Percentiles rank a stretch among this genome's conserved stretches.
phyloP scores from a whole-genome alignment of 352 stramenopile species.

The Pythium aphanidermatum region DNA sequence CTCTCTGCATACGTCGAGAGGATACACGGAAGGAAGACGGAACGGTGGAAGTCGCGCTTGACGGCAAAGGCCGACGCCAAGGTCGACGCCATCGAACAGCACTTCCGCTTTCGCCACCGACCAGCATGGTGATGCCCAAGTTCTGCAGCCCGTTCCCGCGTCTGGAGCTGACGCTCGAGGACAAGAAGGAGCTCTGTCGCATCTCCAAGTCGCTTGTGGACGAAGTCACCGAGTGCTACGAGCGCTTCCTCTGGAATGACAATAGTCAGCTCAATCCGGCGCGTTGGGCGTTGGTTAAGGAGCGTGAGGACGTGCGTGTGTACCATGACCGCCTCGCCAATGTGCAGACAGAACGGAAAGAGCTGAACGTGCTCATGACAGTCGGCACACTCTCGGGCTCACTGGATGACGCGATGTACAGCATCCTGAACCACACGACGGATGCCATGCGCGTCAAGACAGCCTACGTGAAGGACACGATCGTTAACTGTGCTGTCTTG shows the following conservation, averaged over 20 bases:
- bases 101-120: no score
- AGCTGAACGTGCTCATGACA: slow-evolving; percentile 11
- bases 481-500: slow-evolving; percentile 51
- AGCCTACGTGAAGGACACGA: slow-evolving; percentile 40
- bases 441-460: slow-evolving; percentile 53
- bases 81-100: no score
- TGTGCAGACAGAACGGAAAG: slow-evolving; percentile 2
- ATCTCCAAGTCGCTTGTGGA: slow-evolving; percentile 44
- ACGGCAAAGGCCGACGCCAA: no score
- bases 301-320: slow-evolving; percentile 39
- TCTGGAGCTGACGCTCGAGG: slow-evolving; percentile 38
- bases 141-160: slow-evolving; percentile 48
- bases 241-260: slow-evolving; percentile 41
- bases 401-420: slow-evolving; percentile 60
- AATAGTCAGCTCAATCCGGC: slow-evolving; percentile 30
- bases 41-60: no score
- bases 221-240: slow-evolving; percentile 42
- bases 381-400: slow-evolving; percentile 40
- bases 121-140: slow-evolving; percentile 14
- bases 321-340: slow-evolving; percentile 37
- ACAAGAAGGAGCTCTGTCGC: slow-evolving; percentile 46
- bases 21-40: no score
- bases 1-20: no score
- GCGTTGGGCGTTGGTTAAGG: slow-evolving; percentile 41
- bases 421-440: slow-evolving; percentile 29